Conservation (phyloP, 176 grass and related monocot species). For the Musa troglodytarum region DNA sequence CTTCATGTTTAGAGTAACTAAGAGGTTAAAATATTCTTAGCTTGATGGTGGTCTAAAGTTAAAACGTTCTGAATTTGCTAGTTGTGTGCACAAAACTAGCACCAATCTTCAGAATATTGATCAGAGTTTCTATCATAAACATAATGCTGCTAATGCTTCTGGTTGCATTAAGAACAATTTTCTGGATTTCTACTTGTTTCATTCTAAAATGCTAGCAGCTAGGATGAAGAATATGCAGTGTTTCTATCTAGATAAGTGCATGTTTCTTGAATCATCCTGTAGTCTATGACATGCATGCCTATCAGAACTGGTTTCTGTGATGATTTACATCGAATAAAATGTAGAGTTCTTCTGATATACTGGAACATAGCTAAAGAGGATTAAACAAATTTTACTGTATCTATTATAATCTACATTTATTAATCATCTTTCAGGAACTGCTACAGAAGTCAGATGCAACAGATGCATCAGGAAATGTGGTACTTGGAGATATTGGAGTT, state of each 20-base stretch:
- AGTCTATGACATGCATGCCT: background rate
- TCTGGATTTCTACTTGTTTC: no score
- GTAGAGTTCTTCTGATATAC: background rate
- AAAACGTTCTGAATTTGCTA: background rate
- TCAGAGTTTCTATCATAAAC: no score
- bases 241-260: background rate
- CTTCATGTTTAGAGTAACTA: background rate
- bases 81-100: no score
- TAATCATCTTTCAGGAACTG: conserved; percentile 59
- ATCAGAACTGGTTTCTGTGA: background rate
- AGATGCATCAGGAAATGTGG: conserved; percentile 83
- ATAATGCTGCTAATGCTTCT: no score
- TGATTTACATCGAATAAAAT: background rate
- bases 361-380: no score
- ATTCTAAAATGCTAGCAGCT: no score
- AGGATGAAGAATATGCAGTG: background rate
- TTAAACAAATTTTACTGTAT: background rate
- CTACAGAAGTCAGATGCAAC: conserved; percentile 76
- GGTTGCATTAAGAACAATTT: no score
- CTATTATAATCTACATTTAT: conserved; percentile 5
- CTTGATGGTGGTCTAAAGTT: background rate
- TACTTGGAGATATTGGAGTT: conserved; percentile 91
- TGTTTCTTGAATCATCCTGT: background rate
- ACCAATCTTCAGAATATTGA: no score
- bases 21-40: background rate